Base-by-base conservation (phyloP, 352 stramenopile genomes). In the Chrysophaeum taylorii region DNA sequence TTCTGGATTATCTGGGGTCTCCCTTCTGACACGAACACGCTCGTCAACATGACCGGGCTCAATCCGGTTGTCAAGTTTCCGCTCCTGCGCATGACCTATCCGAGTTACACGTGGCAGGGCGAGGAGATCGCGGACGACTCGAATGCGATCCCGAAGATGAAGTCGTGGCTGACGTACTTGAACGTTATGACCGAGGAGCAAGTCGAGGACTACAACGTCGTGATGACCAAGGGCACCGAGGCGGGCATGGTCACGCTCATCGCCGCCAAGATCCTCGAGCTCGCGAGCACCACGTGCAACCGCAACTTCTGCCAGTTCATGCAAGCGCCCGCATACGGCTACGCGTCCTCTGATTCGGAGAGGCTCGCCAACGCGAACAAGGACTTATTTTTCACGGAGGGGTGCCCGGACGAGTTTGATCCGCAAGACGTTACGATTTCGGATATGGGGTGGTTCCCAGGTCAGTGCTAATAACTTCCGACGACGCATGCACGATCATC, bases 271-370 rank as follows among this genome's bases (percentile, higher is more conserved):
- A 69, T 69, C 12, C 25, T 75, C 23, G 71, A 75, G 48, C 73
- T 75, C 38, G 71, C 71, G 35, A 25, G 31, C 16, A 73, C 71
- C 9, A 75, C 71, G 15, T 75, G 71, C 54, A 75, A 72, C 43
- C 71, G 71, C 42, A 61, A 75, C 48, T 70, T 75, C 36, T 64
- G 68, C 35, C 60, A 70, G 12, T 50, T 75, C 25, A 63, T 54
- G 50, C 36, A 75, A 69, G 71, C 29, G n/a, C 71, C 71, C 1
- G 36, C 71, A 0, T 75, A 75, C 50, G 64, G 64, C 1, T 75
- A 75, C 66, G 53, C 12, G 31, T 67, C 50, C 33, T 23, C 36
- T 31, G 53, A 68, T 48, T 31, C 43, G n/a, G 66, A 57, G 23
- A 4, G 5, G 1, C 29, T 57, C 25, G 71, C 43, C 1, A 75